Conservation (phyloP, 140 eudicot species). For the Erigeron philadelphicus region DNA sequence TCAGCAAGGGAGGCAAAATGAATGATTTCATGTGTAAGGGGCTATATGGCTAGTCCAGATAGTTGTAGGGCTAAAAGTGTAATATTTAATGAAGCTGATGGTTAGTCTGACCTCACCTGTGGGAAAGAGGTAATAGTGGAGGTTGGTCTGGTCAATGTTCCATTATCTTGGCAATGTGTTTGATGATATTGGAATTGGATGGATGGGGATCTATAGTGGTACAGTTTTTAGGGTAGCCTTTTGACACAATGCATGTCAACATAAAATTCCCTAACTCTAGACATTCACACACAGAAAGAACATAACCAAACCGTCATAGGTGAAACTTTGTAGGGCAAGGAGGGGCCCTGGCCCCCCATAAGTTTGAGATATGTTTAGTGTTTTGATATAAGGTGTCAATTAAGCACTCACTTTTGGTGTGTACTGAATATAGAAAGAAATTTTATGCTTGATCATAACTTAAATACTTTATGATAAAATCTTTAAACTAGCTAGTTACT, state of each 20-base stretch:
- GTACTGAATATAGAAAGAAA: neutral
- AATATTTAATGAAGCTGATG: constrained; percentile 18
- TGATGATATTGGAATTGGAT: constrained; percentile 17
- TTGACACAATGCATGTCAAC: constrained; percentile 18
- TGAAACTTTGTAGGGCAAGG: no score
- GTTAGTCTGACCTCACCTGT: constrained; percentile 24
- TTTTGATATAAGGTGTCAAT: no score
- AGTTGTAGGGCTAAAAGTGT: constrained; percentile 25
- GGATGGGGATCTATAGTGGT: constrained; percentile 23
- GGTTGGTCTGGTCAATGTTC: constrained; percentile 35
- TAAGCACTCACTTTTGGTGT: neutral
- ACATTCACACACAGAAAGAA: constrained; percentile 8
- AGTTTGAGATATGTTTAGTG: no score
- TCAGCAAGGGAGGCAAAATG: constrained; percentile 11
- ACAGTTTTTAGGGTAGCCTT: constrained; percentile 20
- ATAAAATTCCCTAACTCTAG: constrained; percentile 8
- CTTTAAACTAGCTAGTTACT: no score
- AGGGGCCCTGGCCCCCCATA: no score
- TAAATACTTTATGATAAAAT: neutral
- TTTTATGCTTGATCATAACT: neutral
- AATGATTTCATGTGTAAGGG: constrained; percentile 17
- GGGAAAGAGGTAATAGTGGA: constrained; percentile 26
- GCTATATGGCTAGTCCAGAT: constrained; percentile 18
- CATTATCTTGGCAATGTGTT: constrained; percentile 32
- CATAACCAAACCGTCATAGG: neutral